These are phyloP conservation scores for Collybiopsis luxurians DNA, from an alignment of 768 basidiomycete genomes.

Conservation along the genomic window DNA sequence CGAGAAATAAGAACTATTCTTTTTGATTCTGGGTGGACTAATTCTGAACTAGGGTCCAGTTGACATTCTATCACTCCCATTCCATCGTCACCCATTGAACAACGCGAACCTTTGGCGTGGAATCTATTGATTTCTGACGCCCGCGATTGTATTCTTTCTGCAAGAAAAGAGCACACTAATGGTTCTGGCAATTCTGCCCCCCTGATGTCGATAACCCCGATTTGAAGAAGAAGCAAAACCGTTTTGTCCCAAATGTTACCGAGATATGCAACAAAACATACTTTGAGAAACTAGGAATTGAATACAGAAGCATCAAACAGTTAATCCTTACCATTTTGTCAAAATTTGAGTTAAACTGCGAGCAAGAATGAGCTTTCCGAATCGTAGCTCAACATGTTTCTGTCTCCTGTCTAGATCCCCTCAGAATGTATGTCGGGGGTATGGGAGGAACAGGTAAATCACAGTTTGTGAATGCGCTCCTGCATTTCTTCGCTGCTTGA, in stretches of 20 bases:
- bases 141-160: no score
- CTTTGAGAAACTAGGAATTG: constrained; percentile 13
- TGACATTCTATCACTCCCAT: background rate
- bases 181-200: background rate
- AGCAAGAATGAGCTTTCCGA: constrained; percentile 29
- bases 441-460: constrained; percentile 33
- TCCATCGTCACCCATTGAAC: background rate
- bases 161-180: background rate
- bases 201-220: background rate
- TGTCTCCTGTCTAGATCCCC: constrained; percentile 10
- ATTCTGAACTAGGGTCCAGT: background rate
- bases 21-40: background rate
- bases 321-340: constrained; percentile 4
- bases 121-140: background rate
- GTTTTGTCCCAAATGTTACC: constrained; percentile 12
- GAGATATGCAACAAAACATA: constrained; percentile 21
- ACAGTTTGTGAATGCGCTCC: constrained; percentile 25
- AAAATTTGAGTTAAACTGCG: constrained; percentile 21
- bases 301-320: background rate
- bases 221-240: no score
- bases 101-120: background rate
- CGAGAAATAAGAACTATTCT: constrained; percentile 4
- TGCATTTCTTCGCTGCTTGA: constrained; percentile 16
- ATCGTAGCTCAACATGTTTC: constrained; percentile 26
- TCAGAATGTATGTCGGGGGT: constrained; percentile 33